Evolutionary conservation across 1,284 basidiomycete genomes (phyloP).

Genomic region (Tetrapyrgos nigripes): DNA sequence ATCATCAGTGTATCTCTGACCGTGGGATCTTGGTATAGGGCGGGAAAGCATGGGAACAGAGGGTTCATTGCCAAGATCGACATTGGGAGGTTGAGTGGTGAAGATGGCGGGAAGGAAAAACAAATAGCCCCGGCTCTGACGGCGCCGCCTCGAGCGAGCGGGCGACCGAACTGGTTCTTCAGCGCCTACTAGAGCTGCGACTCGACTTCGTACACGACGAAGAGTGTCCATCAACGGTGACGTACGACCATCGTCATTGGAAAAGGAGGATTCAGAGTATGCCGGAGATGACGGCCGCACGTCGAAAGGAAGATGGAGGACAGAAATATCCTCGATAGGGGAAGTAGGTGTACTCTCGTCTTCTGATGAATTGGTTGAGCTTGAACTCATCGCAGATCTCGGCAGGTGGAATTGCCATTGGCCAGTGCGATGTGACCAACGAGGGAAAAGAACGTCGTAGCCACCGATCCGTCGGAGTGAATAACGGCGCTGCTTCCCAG

Average conservation of each 20-base stretch:
- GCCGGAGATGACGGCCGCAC: conserved; percentile 62
- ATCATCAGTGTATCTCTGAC: conserved; percentile 12
- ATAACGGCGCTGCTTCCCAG: conserved; percentile 62
- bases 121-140: conserved; percentile 63
- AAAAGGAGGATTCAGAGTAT: conserved; percentile 52
- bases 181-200: conserved; percentile 52
- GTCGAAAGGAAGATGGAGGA: conserved; percentile 70
- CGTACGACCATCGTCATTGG: conserved; percentile 43
- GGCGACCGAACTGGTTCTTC: conserved; percentile 48
- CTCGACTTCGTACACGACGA: conserved; percentile 60
- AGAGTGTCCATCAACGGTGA: conserved; percentile 56
- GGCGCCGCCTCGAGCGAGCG: conserved; percentile 51
- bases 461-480: conserved; percentile 67
- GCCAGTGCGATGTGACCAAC: conserved; percentile 69
- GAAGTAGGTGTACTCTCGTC: conserved; percentile 47
- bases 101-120: conserved; percentile 88
- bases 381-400: conserved; percentile 58
- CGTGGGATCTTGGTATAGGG: conserved; percentile 7
- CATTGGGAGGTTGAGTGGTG: conserved; percentile 51
- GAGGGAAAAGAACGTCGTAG: conserved; percentile 79
- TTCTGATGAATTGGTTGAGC: conserved; percentile 54
- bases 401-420: conserved; percentile 77
- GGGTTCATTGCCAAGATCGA: conserved; percentile 43
- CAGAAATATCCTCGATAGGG: conserved; percentile 59
- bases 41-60: conserved; percentile 16